These are phyloP conservation scores for Arabidopsis hybrid DNA, from an alignment of 441 rosid species.

Conservation along the genomic window DNA sequence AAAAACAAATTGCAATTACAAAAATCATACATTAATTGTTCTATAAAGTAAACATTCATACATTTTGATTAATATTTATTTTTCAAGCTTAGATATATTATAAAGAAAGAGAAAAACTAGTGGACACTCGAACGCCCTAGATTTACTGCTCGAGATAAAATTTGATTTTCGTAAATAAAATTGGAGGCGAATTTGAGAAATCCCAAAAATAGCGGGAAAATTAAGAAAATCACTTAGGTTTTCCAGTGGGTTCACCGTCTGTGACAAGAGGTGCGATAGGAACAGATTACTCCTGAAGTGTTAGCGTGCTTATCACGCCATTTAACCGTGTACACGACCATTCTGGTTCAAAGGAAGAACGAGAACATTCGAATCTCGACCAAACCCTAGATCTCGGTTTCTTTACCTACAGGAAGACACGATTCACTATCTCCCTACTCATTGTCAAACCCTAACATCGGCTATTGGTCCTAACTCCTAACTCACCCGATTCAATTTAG, in stretches of 20 bases:
- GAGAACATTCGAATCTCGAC: neutral
- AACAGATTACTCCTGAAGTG: neutral
- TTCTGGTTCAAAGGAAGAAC: neutral
- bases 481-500: neutral
- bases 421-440: conserved; percentile 14
- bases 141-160: no score
- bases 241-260: conserved; percentile 4
- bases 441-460: conserved; percentile 2
- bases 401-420: neutral
- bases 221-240: conserved; percentile 12
- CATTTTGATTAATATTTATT: no score
- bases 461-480: neutral
- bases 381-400: conserved; percentile 27
- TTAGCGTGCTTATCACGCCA: conserved; percentile 33
- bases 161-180: neutral
- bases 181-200: conserved; percentile 7
- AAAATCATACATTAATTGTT: no score
- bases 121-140: no score
- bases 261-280: conserved; percentile 9
- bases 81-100: no score
- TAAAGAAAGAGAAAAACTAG: no score
- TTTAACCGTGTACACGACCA: neutral
- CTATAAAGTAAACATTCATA: no score
- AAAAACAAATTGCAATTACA: no score
- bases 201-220: conserved; percentile 21